Percentiles rank a stretch among this genome's conserved stretches.
Conservation (phyloP, 2,329 filamentous ascomycete species). For the Microsporum ferrugineum region DNA sequence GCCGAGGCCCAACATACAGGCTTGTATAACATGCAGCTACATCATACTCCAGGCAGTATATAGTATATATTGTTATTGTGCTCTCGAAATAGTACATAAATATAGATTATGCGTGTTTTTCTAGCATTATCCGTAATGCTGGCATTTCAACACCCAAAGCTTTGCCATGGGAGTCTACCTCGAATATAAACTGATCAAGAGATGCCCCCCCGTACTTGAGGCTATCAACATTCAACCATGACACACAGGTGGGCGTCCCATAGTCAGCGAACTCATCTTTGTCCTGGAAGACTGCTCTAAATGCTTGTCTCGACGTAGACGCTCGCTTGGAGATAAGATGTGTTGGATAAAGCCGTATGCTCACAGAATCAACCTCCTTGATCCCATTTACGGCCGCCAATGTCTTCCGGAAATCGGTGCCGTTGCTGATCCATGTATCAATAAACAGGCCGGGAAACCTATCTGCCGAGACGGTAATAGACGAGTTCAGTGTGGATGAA, state of each 20-base stretch:
- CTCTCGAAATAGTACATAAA: too few relatives aligned
- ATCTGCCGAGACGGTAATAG: conserved; percentile 13
- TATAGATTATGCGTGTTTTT: not conserved
- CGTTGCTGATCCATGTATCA: conserved; percentile 15
- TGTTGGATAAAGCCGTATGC: conserved; percentile 13
- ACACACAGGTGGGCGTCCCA: conserved; percentile 20
- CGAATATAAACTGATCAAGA: conserved; percentile 21
- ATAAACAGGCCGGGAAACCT: conserved; percentile 11
- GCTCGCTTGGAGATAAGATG: conserved; percentile 9
- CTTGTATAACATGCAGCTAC: too few relatives aligned
- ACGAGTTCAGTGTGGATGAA: not conserved
- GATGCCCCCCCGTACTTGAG: conserved; percentile 14
- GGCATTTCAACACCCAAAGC: conserved; percentile 16
- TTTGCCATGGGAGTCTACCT: conserved; percentile 13
- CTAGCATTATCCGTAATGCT: not conserved
- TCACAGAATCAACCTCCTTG: conserved; percentile 9
- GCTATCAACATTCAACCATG: conserved; percentile 19
- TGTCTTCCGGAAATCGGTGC: conserved; percentile 14
- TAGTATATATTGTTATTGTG: too few relatives aligned
- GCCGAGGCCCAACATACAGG: too few relatives aligned
- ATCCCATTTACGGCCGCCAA: conserved; percentile 10
- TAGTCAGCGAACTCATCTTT: conserved; percentile 18
- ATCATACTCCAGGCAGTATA: too few relatives aligned
- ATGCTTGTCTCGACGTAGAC: conserved; percentile 12
- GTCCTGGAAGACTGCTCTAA: conserved; percentile 18